phyloP scores from a whole-genome alignment of 164 flowering plant species.

The Vitis rotundifolia region DNA sequence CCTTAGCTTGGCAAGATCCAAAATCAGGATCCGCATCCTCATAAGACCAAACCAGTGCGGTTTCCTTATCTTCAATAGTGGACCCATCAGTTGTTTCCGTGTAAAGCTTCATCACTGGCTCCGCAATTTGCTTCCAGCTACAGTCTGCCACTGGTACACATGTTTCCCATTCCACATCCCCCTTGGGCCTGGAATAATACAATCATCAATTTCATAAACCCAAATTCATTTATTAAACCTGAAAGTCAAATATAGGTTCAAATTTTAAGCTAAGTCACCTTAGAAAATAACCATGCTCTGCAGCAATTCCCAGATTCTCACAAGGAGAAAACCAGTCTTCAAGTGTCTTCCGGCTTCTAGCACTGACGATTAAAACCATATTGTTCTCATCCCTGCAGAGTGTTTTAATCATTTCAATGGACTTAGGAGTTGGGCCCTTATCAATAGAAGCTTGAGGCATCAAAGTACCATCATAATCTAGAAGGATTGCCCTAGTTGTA shows the following conservation, averaged over 20 bases:
- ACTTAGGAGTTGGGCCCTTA: conserved; percentile 52
- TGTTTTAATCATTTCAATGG: conserved; percentile 52
- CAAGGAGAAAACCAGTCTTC: conserved; percentile 69
- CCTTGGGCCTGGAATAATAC: conserved; percentile 31
- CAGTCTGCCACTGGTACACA: conserved; percentile 50
- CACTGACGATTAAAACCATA: conserved; percentile 70
- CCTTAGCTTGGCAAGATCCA: conserved; percentile 83
- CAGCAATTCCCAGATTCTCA: conserved; percentile 68
- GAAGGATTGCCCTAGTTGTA: conserved; percentile 56
- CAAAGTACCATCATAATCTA: conserved; percentile 84
- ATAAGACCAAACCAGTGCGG: conserved; percentile 60
- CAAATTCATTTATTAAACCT: background rate
- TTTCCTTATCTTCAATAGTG: conserved; percentile 66
- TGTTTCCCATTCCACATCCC: conserved; percentile 71
- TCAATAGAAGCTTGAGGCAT: conserved; percentile 69
- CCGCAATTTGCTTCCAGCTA: conserved; percentile 71
- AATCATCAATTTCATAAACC: background rate
- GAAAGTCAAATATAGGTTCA: background rate
- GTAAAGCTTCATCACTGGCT: conserved; percentile 72
- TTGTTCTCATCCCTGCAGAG: conserved; percentile 63
- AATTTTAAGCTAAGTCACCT: conserved; percentile 35
- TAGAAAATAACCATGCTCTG: conserved; percentile 74
- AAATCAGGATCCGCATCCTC: conserved; percentile 82
- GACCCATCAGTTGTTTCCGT: conserved; percentile 86
- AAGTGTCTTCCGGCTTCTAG: conserved; percentile 45